phyloP scores from a whole-genome alignment of 1,284 basidiomycete species.

The Malassezia furfur region DNA sequence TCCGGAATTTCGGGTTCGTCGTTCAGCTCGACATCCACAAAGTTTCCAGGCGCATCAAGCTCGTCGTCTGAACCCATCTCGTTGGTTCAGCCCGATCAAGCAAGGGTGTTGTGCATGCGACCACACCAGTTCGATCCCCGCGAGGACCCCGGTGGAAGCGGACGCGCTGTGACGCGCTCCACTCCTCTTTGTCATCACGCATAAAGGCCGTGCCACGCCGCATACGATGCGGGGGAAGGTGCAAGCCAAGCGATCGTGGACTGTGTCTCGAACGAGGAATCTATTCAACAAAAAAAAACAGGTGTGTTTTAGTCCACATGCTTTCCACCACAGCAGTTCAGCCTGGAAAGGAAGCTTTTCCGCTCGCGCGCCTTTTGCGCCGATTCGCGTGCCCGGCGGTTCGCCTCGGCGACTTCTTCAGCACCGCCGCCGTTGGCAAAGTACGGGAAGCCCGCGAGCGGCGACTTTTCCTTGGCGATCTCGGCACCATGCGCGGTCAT shows the following conservation, averaged over 20 bases:
- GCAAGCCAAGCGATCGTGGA: too few relatives aligned
- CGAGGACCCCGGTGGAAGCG: too few relatives aligned
- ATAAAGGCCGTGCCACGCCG: too few relatives aligned
- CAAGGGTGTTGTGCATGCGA: too few relatives aligned
- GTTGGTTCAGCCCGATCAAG: background rate
- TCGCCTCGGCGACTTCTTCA: slow-evolving; percentile 7
- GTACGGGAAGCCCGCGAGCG: slow-evolving; percentile 14
- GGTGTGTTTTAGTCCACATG: too few relatives aligned
- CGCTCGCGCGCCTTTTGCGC: slow-evolving; percentile 1
- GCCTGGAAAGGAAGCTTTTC: slow-evolving; percentile 7
- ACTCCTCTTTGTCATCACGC: too few relatives aligned
- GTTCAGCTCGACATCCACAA: background rate
- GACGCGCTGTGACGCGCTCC: too few relatives aligned
- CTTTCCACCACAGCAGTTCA: slow-evolving; percentile 7
- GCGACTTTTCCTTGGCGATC: background rate
- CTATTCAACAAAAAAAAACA: too few relatives aligned
- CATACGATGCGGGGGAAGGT: too few relatives aligned
- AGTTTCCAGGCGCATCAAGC: background rate
- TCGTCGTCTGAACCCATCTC: background rate
- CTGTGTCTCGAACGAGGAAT: too few relatives aligned
- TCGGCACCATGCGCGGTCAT: background rate
- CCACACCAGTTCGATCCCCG: too few relatives aligned
- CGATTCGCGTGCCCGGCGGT: slow-evolving; percentile 10
- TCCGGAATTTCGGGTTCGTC: background rate
- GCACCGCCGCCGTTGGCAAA: background rate